phyloP scores from a whole-genome alignment of 106 monocot genomes.

The Dactylorhiza incarnata region DNA sequence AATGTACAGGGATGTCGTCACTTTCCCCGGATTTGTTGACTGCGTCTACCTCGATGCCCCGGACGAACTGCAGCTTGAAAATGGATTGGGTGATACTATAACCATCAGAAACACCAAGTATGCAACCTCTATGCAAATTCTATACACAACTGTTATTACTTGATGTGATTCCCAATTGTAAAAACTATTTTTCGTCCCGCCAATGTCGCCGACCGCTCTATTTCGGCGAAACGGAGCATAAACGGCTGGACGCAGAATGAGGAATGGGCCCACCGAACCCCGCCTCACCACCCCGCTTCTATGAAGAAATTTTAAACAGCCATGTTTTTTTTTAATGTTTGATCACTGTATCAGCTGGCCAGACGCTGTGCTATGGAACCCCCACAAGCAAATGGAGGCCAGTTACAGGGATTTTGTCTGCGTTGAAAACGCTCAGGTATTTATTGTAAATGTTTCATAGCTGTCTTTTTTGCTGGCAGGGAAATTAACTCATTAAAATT shows the following conservation, averaged over 20 bases:
- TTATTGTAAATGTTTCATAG: slow-evolving; percentile 3
- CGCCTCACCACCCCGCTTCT: no score
- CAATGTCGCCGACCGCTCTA: no score
- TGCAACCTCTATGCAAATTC: slow-evolving; percentile 1
- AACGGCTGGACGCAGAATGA: no score
- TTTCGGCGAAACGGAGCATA: no score
- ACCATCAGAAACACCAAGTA: slow-evolving; percentile 70
- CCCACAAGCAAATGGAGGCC: slow-evolving; percentile 85
- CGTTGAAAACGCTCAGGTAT: slow-evolving; percentile 97
- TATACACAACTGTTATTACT: not conserved
- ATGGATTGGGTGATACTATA: slow-evolving; percentile 79
- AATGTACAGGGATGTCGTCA: slow-evolving; percentile 55
- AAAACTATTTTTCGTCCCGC: no score
- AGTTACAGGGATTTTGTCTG: slow-evolving; percentile 96
- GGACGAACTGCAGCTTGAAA: slow-evolving; percentile 57
- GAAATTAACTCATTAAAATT: not conserved
- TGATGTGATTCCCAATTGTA: no score
- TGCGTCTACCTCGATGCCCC: slow-evolving; percentile 81
- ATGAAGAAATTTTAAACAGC: not conserved
- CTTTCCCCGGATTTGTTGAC: slow-evolving; percentile 94
- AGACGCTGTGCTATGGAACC: slow-evolving; percentile 95
- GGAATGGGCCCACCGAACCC: no score
- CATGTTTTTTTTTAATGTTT: not conserved
- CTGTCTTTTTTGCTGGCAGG: no score
- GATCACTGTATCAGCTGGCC: slow-evolving; percentile 58